phyloP scores from a whole-genome alignment of 2,329 filamentous ascomycete species.

The Sarocladiaceae sp. region DNA sequence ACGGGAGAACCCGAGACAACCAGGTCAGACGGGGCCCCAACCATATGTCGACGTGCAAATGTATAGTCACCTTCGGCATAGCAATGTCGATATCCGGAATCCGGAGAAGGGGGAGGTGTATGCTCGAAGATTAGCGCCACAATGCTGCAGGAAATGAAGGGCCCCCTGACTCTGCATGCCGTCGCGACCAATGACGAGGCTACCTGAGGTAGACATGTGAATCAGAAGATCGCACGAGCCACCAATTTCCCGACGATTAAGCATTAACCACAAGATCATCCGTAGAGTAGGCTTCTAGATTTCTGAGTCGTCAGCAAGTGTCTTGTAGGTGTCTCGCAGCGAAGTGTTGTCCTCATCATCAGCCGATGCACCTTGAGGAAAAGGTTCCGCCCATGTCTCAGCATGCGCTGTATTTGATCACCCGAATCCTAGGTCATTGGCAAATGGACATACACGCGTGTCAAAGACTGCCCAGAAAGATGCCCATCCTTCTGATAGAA shows the following conservation, averaged over 20 bases:
- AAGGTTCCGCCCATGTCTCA: no score
- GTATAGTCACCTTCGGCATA: background rate
- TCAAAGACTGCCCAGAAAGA: no score
- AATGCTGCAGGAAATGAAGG: conserved; percentile 5
- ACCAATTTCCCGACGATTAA: background rate
- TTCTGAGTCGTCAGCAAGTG: no score
- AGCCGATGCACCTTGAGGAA: no score
- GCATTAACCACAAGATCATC: no score
- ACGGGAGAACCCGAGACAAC: background rate
- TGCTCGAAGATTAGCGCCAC: background rate
- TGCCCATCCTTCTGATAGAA: no score
- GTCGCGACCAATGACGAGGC: conserved; percentile 3
- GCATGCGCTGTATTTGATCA: no score
- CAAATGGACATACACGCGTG: no score
- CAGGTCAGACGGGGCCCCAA: background rate
- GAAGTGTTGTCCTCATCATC: no score
- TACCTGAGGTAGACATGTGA: background rate
- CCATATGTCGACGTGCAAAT: background rate
- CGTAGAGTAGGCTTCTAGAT: no score
- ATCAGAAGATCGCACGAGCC: background rate
- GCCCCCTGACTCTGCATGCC: conserved; percentile 1
- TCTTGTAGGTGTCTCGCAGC: no score
- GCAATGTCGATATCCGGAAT: conserved; percentile 1
- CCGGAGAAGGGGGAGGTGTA: background rate
- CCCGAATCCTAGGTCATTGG: no score